Percentiles rank a stretch among this genome's conserved stretches.
These are phyloP conservation scores for Fusarium verrucosum DNA, from an alignment of 2,329 filamentous ascomycete genomes.

Conservation along the genomic window DNA sequence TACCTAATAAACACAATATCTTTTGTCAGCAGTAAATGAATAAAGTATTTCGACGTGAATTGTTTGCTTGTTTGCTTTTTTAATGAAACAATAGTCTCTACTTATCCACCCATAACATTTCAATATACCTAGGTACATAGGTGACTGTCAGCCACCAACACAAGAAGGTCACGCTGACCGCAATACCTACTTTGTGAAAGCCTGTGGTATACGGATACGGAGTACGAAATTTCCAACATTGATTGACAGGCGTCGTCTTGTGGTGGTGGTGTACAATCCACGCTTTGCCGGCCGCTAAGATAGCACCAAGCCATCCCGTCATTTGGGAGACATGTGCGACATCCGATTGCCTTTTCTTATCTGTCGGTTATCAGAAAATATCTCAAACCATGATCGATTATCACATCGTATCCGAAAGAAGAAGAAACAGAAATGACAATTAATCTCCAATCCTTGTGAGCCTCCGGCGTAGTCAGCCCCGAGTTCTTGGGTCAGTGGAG, in stretches of 20 bases:
- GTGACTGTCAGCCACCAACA: not conserved
- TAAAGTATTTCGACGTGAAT: too few relatives aligned
- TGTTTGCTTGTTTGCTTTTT: not conserved
- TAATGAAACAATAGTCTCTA: not conserved
- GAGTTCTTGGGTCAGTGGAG: not conserved
- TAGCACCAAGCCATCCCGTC: not conserved
- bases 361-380: not conserved
- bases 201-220: too few relatives aligned
- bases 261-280: not conserved
- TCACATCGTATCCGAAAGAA: not conserved
- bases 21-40: too few relatives aligned
- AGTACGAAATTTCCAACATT: not conserved
- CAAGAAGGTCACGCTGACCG: too few relatives aligned
- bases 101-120: not conserved
- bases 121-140: not conserved
- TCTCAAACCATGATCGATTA: not conserved
- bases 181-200: too few relatives aligned
- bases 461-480: not conserved
- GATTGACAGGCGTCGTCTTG: rapidly evolving
- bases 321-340: not conserved
- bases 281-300: not conserved
- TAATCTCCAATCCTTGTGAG: not conserved
- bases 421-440: not conserved
- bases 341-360: not conserved
- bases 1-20: too few relatives aligned